Percentiles rank a stretch among this genome's conserved stretches.
Conservation (phyloP, 202 grass and related monocot genomes). For the Miscanthus sacchariflorus region DNA sequence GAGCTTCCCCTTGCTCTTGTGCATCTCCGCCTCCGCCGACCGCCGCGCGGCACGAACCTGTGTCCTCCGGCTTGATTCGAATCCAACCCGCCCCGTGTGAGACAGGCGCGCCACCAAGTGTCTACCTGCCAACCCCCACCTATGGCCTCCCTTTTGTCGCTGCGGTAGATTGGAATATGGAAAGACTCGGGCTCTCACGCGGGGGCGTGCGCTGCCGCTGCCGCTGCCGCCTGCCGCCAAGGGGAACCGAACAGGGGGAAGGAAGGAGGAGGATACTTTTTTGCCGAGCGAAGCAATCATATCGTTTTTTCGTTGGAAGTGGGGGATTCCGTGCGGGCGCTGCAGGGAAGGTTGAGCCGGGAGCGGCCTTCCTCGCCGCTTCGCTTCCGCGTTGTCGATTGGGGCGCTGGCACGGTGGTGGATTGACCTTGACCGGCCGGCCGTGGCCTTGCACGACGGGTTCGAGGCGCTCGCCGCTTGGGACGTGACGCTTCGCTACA, state of each 20-base stretch:
- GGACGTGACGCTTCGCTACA: not conserved
- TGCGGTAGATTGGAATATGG: constrained; percentile 50
- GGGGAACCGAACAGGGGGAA: constrained; percentile 37
- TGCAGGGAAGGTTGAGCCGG: not conserved
- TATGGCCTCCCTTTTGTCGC: constrained; percentile 14
- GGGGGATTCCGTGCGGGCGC: constrained; percentile 32
- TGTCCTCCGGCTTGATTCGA: constrained; percentile 39
- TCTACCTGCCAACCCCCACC: not conserved
- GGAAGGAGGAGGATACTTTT: constrained; percentile 25
- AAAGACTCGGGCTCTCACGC: not conserved
- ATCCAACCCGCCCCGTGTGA: constrained; percentile 8
- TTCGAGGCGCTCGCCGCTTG: not conserved
- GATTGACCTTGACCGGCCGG: constrained; percentile 33
- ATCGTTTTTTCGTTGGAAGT: not conserved
- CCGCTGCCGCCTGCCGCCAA: constrained; percentile 45
- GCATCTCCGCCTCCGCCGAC: constrained; percentile 49
- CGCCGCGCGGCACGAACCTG: constrained; percentile 6
- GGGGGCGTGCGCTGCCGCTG: not conserved
- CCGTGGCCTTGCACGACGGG: not conserved
- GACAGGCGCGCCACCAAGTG: not conserved
- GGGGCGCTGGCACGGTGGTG: not conserved
- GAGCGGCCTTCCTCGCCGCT: constrained; percentile 35
- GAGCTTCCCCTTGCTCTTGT: constrained; percentile 65
- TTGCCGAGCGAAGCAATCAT: not conserved
- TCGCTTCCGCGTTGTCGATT: constrained; percentile 31